Percentiles rank a stretch among this genome's conserved stretches.
Evolutionary conservation across 2,329 filamentous ascomycete species (phyloP).

Genomic region (Lecanicillium sp.): DNA sequence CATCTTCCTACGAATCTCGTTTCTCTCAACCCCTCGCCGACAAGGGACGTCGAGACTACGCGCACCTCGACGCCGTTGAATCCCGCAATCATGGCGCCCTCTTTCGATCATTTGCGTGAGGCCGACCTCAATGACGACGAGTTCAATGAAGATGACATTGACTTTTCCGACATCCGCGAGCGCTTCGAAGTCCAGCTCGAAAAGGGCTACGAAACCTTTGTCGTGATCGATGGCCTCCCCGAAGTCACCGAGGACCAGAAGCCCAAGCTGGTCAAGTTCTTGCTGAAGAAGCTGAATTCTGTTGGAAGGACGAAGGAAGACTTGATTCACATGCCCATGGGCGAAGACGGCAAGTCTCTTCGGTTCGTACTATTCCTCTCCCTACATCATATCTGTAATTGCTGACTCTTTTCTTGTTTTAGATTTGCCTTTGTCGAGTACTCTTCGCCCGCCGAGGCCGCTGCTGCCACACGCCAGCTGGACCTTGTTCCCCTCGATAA

Average conservation of each 20-base stretch:
- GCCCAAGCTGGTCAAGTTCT: conserved; percentile 90
- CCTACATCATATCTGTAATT: conserved; percentile 7
- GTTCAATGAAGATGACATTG: conserved; percentile 86
- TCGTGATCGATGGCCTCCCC: conserved; percentile 91
- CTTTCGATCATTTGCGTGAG: conserved; percentile 87
- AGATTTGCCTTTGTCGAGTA: conserved; percentile 98
- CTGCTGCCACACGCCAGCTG: conserved; percentile 80
- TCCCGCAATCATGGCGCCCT: conserved; percentile 67
- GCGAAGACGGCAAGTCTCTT: conserved; percentile 76
- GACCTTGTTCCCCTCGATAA: conserved; percentile 87
- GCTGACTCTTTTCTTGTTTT: conserved; percentile 7
- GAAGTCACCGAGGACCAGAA: conserved; percentile 83
- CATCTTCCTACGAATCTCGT: no score
- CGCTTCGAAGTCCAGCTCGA: conserved; percentile 95
- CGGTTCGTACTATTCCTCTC: conserved; percentile 41
- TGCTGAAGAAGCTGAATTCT: conserved; percentile 83
- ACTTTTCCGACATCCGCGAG: conserved; percentile 88
- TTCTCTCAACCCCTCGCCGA: conserved; percentile 23
- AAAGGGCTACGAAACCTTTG: conserved; percentile 91
- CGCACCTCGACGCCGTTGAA: no score
- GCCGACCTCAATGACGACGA: conserved; percentile 81
- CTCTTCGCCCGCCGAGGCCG: conserved; percentile 79
- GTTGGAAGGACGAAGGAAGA: conserved; percentile 83
- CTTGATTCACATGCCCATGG: conserved; percentile 87
- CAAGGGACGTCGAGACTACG: conserved; percentile 7